Percentiles rank a stretch among this genome's conserved stretches.
Evolutionary conservation across 805 yeast species (phyloP).

Genomic region (Metahyphopichia silvanorum): DNA sequence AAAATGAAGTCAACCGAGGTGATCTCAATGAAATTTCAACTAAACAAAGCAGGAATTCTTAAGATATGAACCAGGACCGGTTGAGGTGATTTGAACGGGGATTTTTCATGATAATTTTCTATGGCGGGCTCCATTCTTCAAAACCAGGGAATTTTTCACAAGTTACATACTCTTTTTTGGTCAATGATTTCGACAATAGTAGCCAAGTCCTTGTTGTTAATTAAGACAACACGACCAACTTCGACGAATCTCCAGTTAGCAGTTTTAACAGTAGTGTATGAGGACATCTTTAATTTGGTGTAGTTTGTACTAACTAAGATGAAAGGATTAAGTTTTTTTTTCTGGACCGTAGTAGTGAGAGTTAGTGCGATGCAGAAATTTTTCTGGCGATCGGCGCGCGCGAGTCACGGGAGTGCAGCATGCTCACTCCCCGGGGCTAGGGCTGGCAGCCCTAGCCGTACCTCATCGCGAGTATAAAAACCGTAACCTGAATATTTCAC

Average conservation of each 20-base stretch:
- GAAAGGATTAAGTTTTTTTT: slow-evolving; percentile 2
- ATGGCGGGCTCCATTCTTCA: no score
- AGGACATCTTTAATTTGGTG: slow-evolving; percentile 22
- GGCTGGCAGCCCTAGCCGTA: no score
- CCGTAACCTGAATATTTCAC: no score
- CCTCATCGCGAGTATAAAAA: no score
- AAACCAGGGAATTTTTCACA: no score
- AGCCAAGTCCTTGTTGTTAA: slow-evolving; percentile 86
- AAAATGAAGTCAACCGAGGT: no score
- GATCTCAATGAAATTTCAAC: no score
- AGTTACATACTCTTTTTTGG: slow-evolving; percentile 89
- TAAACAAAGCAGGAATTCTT: no score
- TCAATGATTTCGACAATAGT: slow-evolving; percentile 98
- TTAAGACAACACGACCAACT: slow-evolving; percentile 97
- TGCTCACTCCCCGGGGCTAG: not conserved
- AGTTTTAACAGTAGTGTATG: slow-evolving; percentile 75
- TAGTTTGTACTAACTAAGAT: slow-evolving; percentile 4
- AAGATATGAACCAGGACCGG: no score
- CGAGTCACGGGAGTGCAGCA: not conserved
- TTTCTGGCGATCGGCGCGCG: not conserved
- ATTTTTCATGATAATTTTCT: no score
- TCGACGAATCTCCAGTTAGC: slow-evolving; percentile 99
- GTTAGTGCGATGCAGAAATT: not conserved
- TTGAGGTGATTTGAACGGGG: no score
- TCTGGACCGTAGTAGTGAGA: slow-evolving; percentile 1